Base-by-base conservation (phyloP, 2,329 filamentous ascomycete genomes). In the Blastomyces gilchristii region DNA sequence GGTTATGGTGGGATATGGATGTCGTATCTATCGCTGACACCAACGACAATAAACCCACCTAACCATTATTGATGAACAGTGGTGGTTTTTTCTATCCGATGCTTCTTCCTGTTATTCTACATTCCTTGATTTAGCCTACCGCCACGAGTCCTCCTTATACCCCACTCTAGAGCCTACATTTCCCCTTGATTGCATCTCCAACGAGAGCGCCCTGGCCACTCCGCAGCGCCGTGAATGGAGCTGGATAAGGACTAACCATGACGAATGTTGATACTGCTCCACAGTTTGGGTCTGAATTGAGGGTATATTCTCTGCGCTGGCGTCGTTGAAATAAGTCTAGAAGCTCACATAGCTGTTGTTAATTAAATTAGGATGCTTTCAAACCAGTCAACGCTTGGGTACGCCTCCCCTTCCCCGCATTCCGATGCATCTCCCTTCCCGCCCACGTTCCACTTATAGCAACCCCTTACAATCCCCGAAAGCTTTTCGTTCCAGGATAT, bases 371-470 rank as follows among this genome's bases (percentile, higher is more conserved):
- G 91, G 94, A 99, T 86, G 90, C 89, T 73, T 99, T 97, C 83
- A 97, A 95, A 78, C 86, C 91, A 22, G 91, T 95, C 74, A 97
- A 92, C 78, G 85, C 83, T 71, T 99, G 94, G 94, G 85, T 86
- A 81, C 68, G 78, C 71, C 62, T 59, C 58, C 53, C 43, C 41
- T 63, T 62, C 66, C 68, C 66, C 68, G 62, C 65, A 64, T 64
- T 64, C 47, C 65, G n/a, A 6, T 37, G 8, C 50, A 63, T 53
- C 64, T 63, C 63, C 43, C 52, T 47, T 61, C 61, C 61, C 50
- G 63, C 61, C 12, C 12, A 52, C 63, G 64, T 37, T 58, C 58
- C 43, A 64, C 63, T 63, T 60, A 62, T 60, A 63, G 58, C 58
- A 39, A 22, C 54, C 39, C 59, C 49, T 31, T 41, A n/a, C 53